Percentiles rank a stretch among this genome's conserved stretches.
phyloP scores from a whole-genome alignment of 352 stramenopile genomes.

The Phytophthora palmivora region DNA sequence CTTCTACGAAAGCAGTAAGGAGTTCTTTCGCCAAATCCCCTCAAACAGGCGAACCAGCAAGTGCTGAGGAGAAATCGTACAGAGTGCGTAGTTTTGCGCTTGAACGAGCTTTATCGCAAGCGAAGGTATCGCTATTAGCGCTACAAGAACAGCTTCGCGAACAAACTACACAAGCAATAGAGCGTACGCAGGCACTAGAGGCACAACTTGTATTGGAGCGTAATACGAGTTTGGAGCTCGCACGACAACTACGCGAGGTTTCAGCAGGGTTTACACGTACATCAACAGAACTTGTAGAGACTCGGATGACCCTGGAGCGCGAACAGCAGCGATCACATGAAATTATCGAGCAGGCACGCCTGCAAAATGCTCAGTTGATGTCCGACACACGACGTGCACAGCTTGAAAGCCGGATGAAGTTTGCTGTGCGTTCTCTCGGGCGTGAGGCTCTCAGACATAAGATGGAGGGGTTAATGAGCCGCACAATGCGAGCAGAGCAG shows the following conservation, averaged over 20 bases:
- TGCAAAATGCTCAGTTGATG: slow-evolving; percentile 54
- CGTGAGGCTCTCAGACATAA: slow-evolving; percentile 72
- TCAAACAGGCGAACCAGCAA: slow-evolving; percentile 20
- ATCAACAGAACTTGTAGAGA: slow-evolving; percentile 57
- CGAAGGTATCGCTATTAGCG: slow-evolving; percentile 46
- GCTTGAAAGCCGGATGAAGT: slow-evolving; percentile 61
- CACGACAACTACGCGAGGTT: slow-evolving; percentile 59
- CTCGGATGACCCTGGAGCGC: slow-evolving; percentile 55
- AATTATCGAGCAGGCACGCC: slow-evolving; percentile 52
- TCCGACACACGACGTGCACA: slow-evolving; percentile 60
- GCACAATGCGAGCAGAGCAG: slow-evolving; percentile 61
- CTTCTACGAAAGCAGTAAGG: slow-evolving; percentile 6
- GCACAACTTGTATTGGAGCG: slow-evolving; percentile 66
- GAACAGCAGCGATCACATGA: slow-evolving; percentile 41
- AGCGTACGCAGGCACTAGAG: slow-evolving; percentile 47
- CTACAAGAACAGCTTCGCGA: slow-evolving; percentile 40
- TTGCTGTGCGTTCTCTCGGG: slow-evolving; percentile 62
- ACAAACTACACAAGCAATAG: slow-evolving; percentile 37
- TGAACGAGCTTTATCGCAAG: slow-evolving; percentile 52
- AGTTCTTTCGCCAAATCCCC: slow-evolving; percentile 19
- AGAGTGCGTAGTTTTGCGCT: slow-evolving; percentile 63
- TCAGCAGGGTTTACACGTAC: slow-evolving; percentile 48
- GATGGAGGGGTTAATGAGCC: slow-evolving; percentile 61
- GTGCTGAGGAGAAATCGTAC: slow-evolving; percentile 48
- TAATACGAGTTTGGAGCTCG: slow-evolving; percentile 50